Evolutionary conservation across 257 asterid genomes (phyloP), one percentile per base, ranked within the genome.

Genomic region (Solanum tacnaense): DNA sequence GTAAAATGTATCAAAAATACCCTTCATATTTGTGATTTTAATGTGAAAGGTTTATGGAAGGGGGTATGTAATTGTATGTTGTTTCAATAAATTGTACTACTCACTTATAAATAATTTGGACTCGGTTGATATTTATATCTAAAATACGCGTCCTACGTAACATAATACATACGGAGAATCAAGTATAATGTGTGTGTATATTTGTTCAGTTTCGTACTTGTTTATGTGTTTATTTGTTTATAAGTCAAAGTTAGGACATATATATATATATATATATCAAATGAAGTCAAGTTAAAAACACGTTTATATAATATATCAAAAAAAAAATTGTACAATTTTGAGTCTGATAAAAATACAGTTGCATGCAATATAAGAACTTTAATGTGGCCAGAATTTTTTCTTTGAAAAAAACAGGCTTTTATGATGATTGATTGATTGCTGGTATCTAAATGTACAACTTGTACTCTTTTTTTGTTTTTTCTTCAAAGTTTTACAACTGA

Each of bases 391-490:
- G 86, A 89, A 73, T 10, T 34, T 18, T 67, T 7, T 75, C 85
- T 62, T 84, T 91, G 89, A 70, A 38, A 29, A 60, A 88, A 88
- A 58, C 68, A 86, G 62, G 81, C 84, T 89, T 94, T 91, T 86
- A 74, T 87, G 91, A 85, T 93, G 96, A 95, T 92, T 93, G 97
- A 94, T 92, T 89, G 97, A 92, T 73, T 89, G 92, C 74, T 86
- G 92, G 75, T 67, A 75, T 89, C 85, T 79, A 71, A 73, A 73
- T 91, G 93, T 88, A 81, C 85, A 82, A 49, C 70, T 82, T 49
- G 85, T 82, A 31, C 44, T 82, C 35, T 1, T 82, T 82, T 46
- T 49, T 82, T 44, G 41, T 49, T 18, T 49, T 82, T 82, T 82
- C 70, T 29, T 82, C 20, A 5, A 23, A 65, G 9, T 65, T 62